Conservation (phyloP, 805 yeast species). For the Nakazawaea holstii region DNA sequence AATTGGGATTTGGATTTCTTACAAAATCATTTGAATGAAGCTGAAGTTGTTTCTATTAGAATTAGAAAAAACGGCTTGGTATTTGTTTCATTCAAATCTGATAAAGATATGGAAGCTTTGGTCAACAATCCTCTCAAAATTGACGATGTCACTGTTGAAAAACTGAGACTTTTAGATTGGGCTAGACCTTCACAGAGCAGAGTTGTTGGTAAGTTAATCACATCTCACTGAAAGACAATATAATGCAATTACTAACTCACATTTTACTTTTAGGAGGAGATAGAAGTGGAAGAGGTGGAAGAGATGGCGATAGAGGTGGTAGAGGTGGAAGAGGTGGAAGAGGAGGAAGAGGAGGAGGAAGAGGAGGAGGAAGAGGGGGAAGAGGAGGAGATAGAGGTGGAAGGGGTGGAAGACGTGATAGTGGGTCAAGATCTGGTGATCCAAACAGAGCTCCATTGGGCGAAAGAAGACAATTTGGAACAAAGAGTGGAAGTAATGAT, state of each 20-base stretch:
- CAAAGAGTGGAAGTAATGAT: background rate
- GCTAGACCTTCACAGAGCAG: background rate
- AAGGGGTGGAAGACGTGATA: background rate
- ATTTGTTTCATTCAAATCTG: constrained; percentile 4
- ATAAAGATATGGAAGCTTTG: constrained; percentile 3
- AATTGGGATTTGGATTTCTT: constrained; percentile 10
- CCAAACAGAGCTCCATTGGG: background rate
- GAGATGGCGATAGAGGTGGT: background rate
- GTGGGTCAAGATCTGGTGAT: background rate
- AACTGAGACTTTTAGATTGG: constrained; percentile 1
- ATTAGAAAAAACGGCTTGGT: constrained; percentile 10
- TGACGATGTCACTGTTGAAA: constrained; percentile 1
- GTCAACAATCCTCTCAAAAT: background rate
- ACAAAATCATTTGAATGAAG: background rate
- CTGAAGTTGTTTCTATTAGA: constrained; percentile 1
- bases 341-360: background rate
- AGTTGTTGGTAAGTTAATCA: background rate
- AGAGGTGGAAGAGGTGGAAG: background rate
- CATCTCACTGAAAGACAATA: too few relatives aligned
- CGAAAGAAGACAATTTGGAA: background rate
- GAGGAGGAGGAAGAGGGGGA: background rate
- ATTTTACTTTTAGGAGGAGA: too few relatives aligned
- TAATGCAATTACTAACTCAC: background rate
- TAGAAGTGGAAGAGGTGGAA: background rate
- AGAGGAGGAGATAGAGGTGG: background rate